Conservation (phyloP, 148 eudicot species). For the Rhododendron kiyosumense region DNA sequence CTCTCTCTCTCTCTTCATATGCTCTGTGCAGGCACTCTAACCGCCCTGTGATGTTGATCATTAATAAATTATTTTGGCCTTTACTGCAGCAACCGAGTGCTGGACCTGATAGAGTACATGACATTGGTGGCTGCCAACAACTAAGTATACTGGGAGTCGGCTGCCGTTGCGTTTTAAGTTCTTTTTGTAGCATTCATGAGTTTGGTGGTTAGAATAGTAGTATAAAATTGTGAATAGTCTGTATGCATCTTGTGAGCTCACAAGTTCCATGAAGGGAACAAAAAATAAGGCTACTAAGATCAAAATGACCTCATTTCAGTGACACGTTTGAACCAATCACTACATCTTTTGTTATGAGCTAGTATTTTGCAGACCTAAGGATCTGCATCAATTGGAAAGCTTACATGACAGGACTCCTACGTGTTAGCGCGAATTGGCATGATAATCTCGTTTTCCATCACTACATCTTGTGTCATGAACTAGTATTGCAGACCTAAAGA, state of each 20-base stretch:
- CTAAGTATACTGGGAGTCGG: conserved; percentile 4
- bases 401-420: not conserved
- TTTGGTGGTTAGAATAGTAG: not conserved
- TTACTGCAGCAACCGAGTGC: conserved; percentile 63
- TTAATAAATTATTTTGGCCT: not conserved
- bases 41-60: no score
- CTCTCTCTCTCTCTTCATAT: not conserved
- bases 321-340: not conserved
- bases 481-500: not conserved
- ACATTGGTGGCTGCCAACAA: conserved; percentile 64
- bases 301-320: not conserved
- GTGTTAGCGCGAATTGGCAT: no score
- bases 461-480: not conserved
- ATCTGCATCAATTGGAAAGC: not conserved
- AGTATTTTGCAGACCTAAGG: not conserved
- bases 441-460: no score
- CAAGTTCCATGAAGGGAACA: not conserved
- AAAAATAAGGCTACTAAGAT: not conserved
- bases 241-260: not conserved
- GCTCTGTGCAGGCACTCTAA: not conserved
- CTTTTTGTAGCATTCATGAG: not conserved
- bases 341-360: not conserved
- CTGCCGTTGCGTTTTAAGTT: not conserved
- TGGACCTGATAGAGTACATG: conserved; percentile 88
- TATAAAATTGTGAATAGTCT: not conserved